These are phyloP conservation scores for Brassica rapa DNA, from an alignment of 345 rosid genomes.

Conservation along the genomic window DNA sequence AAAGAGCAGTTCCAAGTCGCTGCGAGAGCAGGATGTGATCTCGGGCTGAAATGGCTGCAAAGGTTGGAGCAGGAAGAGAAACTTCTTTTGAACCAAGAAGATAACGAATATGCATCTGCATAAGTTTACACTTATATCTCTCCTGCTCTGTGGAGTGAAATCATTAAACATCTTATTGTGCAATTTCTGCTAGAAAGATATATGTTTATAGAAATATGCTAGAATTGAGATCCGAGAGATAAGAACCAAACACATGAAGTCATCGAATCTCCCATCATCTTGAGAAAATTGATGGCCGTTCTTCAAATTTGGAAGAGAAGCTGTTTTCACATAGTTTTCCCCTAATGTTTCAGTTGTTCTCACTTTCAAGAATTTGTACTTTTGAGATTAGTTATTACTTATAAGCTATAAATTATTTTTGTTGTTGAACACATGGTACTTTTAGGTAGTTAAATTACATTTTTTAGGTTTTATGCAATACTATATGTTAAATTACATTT, in stretches of 20 bases:
- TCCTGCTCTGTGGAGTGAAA: neutral
- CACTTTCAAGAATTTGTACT: neutral
- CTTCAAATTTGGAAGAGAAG: neutral
- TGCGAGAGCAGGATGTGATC: slow-evolving; percentile 70
- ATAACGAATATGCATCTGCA: slow-evolving; percentile 26
- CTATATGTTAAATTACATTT: neutral
- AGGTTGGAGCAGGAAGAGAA: slow-evolving; percentile 85
- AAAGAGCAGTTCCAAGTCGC: slow-evolving; percentile 78
- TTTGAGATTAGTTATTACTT: neutral
- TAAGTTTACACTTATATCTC: neutral
- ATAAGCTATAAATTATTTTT: neutral
- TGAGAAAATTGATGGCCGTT: neutral
- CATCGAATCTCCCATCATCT: neutral
- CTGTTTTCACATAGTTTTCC: neutral
- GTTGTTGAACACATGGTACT: neutral
- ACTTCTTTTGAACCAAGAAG: slow-evolving; percentile 41
- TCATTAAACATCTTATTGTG: neutral
- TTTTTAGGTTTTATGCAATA: neutral
- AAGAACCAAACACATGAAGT: neutral
- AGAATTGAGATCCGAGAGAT: neutral
- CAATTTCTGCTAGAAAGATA: neutral
- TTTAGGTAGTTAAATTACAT: neutral
- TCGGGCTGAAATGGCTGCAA: slow-evolving; percentile 76
- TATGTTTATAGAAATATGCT: neutral
- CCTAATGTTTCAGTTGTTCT: neutral